phyloP scores from a whole-genome alignment of 257 asterid genomes.

The Solanum pimpinellifolium region DNA sequence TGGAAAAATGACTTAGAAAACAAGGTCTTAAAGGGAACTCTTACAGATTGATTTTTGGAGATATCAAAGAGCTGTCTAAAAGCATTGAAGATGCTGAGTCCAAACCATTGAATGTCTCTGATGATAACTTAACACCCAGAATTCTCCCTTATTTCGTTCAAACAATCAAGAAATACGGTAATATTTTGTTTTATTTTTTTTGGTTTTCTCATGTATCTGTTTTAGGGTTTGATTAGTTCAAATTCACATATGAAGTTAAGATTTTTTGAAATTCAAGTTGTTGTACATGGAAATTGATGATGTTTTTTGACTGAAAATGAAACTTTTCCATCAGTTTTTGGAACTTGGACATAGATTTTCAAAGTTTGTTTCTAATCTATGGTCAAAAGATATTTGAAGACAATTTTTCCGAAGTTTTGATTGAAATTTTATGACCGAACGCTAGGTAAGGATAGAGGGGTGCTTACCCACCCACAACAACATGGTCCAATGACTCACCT shows the following conservation, averaged over 20 bases:
- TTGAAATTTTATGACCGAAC: neutral
- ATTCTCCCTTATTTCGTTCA: slow-evolving; percentile 8
- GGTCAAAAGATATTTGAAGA: neutral
- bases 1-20: slow-evolving; percentile 5
- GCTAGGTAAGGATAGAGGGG: too few species aligned
- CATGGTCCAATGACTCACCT: too few species aligned
- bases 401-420: neutral
- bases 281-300: neutral
- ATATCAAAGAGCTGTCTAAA: slow-evolving; percentile 8
- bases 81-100: slow-evolving; percentile 13
- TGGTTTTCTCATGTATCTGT: neutral
- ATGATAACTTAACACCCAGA: slow-evolving; percentile 20
- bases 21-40: neutral
- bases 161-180: slow-evolving; percentile 19
- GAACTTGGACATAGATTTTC: neutral
- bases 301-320: neutral
- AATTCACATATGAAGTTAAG: neutral
- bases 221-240: neutral
- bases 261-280: neutral
- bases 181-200: neutral
- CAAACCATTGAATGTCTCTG: slow-evolving; percentile 17
- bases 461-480: too few species aligned
- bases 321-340: neutral
- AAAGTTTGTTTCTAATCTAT: neutral
- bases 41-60: slow-evolving; percentile 13